A percentile compares a stretch with the other conserved stretches of the same genome.
phyloP scores from a whole-genome alignment of 179 eudicot genomes.

The Camellia oleifera region DNA sequence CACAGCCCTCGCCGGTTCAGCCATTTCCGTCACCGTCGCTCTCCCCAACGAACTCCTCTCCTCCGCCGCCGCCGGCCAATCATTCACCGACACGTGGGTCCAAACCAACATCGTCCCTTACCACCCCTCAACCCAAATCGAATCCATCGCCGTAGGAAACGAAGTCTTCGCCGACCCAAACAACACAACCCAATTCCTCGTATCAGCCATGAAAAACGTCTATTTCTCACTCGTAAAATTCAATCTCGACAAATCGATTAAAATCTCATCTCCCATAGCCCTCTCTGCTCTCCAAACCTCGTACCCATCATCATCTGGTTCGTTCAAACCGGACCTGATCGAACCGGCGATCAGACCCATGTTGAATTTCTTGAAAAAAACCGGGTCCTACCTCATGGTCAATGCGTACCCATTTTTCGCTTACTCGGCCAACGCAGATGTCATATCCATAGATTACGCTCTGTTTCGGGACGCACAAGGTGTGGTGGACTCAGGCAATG shows the following conservation, averaged over 20 bases:
- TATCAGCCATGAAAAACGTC: constrained; percentile 75
- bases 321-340: constrained; percentile 59
- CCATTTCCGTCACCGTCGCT: constrained; percentile 52
- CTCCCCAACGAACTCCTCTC: constrained; percentile 70
- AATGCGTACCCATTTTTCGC: constrained; percentile 89
- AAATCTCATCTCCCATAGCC: constrained; percentile 66
- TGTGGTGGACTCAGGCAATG: constrained; percentile 51
- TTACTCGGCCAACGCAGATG: constrained; percentile 52
- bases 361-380: constrained; percentile 48
- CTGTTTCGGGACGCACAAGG: constrained; percentile 48
- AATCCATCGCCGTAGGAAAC: constrained; percentile 76
- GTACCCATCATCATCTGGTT: constrained; percentile 77
- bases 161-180: constrained; percentile 64
- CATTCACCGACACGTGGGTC: constrained; percentile 76
- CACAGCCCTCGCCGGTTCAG: constrained; percentile 53
- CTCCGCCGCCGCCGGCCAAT: constrained; percentile 51
- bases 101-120: constrained; percentile 44
- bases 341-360: constrained; percentile 65
- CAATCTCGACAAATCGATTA: constrained; percentile 29
- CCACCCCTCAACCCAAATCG: constrained; percentile 37
- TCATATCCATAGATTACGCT: constrained; percentile 72
- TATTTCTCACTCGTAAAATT: constrained; percentile 35
- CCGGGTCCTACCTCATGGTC: constrained; percentile 69
- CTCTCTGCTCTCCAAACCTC: constrained; percentile 47
- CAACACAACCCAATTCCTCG: constrained; percentile 44